These are phyloP conservation scores for Rachicladosporium sp. DNA, from an alignment of 2,329 filamentous ascomycete species.

Conservation along the genomic window DNA sequence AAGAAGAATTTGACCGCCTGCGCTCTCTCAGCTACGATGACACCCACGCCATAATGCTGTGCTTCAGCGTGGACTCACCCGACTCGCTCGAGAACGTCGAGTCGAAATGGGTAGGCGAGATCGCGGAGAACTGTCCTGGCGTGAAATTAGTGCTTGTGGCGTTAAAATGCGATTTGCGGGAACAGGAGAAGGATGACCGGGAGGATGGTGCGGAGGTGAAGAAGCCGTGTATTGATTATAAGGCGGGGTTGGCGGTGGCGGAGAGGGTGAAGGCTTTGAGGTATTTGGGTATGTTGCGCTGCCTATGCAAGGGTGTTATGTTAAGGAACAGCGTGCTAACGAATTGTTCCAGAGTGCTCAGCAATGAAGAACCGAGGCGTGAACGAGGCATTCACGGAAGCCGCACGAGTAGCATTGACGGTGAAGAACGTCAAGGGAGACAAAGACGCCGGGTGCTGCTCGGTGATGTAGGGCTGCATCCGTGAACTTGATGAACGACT, in stretches of 20 bases:
- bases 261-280: constrained; percentile 83
- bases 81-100: constrained; percentile 97
- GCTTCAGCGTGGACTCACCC: constrained; percentile 90
- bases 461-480: constrained; percentile 34
- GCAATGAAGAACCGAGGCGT: constrained; percentile 97
- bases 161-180: constrained; percentile 90
- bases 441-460: constrained; percentile 31
- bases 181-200: constrained; percentile 54
- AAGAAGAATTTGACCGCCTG: constrained; percentile 96
- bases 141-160: constrained; percentile 93
- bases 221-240: constrained; percentile 71
- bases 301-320: too few relatives aligned
- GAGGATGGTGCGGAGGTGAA: constrained; percentile 43
- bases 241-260: constrained; percentile 81
- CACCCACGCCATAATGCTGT: constrained; percentile 97
- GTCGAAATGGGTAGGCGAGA: constrained; percentile 96
- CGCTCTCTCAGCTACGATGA: constrained; percentile 95
- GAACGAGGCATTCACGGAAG: constrained; percentile 97
- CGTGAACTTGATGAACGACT: too few relatives aligned
- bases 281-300: constrained; percentile 62
- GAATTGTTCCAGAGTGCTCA: constrained; percentile 60
- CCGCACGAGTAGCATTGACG: constrained; percentile 74
- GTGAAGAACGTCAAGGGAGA: constrained; percentile 39
- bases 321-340: not conserved
- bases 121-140: constrained; percentile 91